Percentiles rank a stretch among this genome's conserved stretches.
These are phyloP conservation scores for Pseudogymnoascus pannorum DNA, from an alignment of 2,329 filamentous ascomycete species.

Conservation along the genomic window DNA sequence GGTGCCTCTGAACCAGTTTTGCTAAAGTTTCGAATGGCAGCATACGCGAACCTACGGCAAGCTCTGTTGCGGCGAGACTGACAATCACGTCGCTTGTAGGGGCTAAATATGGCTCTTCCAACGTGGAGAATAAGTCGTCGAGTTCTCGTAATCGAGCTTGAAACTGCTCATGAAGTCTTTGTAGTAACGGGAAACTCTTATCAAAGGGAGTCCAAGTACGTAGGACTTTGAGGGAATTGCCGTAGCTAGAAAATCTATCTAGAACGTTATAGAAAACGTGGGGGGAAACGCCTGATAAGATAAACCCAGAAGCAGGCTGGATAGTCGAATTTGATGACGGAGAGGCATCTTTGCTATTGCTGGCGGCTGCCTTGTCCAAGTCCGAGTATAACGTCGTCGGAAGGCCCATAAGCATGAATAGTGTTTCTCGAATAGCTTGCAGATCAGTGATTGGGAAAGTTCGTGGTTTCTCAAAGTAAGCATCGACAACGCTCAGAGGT, in stretches of 20 bases:
- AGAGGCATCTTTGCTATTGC: constrained; percentile 15
- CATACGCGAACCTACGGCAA: constrained; percentile 47
- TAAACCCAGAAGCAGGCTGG: constrained; percentile 22
- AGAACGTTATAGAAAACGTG: constrained; percentile 32
- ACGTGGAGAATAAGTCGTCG: constrained; percentile 47
- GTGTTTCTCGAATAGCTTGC: constrained; percentile 64
- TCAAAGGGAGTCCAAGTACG: constrained; percentile 39
- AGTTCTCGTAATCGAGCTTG: constrained; percentile 45
- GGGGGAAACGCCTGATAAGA: constrained; percentile 31
- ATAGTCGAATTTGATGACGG: constrained; percentile 27
- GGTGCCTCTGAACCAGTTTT: constrained; percentile 27
- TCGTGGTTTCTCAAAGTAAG: constrained; percentile 5
- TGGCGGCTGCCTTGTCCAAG: neutral
- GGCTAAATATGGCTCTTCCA: constrained; percentile 55
- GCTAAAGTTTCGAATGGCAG: constrained; percentile 53
- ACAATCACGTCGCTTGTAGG: constrained; percentile 48
- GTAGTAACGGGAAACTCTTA: constrained; percentile 24
- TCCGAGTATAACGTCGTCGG: constrained; percentile 60
- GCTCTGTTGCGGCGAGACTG: constrained; percentile 57
- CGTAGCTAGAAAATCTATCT: constrained; percentile 40
- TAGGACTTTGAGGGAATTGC: constrained; percentile 39
- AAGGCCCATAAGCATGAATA: constrained; percentile 80
- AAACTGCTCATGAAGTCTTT: constrained; percentile 25
- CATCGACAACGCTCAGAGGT: neutral
- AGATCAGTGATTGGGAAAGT: constrained; percentile 44